Base-by-base conservation (phyloP, 2,329 filamentous ascomycete genomes). In the Ophiostoma fasciatum region DNA sequence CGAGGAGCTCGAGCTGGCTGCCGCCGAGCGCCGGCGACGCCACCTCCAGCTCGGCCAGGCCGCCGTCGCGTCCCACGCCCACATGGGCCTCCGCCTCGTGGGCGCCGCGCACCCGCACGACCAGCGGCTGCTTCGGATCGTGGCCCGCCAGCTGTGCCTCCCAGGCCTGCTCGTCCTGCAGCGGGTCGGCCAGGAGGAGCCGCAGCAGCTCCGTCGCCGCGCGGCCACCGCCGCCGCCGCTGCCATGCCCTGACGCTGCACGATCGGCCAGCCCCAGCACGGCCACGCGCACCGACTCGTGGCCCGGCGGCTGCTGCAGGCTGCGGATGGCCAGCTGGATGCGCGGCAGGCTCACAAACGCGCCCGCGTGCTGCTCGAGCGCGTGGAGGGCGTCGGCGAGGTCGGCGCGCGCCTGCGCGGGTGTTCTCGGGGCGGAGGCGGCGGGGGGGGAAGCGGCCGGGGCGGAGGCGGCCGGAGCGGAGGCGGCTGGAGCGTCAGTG, bases 241-340 rank as follows among this genome's bases (percentile, higher is more conserved):
- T 48, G 29, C 28, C 6, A n/a, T n/a, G n/a, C n/a, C n/a, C n/a
- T n/a, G n/a, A 28, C n/a, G 5, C 4, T 3, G 34, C 8, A 13
- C 53, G 58, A 31, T 55, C 50, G 13, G 49, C 51, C 20, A 74
- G 49, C 9, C 64, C 67, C 7, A 77, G 51, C 31, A 78, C 59
- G 12, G 72, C 73, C 38, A 78, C 59, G 14, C 73, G 62, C 22
- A 77, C 62, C 3, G 67, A 62, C 51, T 78, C 74, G 25, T 63
- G 50, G 4, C 74, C 74, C 0, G 68, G 56, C 2, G 53, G 49
- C 48, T 78, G 69, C 23, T 67, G 64, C 40, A 78, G 52, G 17
- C 79, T 75, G 43, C 73, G 67, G 17, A 83, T 58, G 11, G 80
- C 81, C 46, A 88, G 67, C 53, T 82, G 77, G 31, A 87, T 52